phyloP scores from a whole-genome alignment of 495 filamentous ascomycete species.

The Lentithecium fluviatile region DNA sequence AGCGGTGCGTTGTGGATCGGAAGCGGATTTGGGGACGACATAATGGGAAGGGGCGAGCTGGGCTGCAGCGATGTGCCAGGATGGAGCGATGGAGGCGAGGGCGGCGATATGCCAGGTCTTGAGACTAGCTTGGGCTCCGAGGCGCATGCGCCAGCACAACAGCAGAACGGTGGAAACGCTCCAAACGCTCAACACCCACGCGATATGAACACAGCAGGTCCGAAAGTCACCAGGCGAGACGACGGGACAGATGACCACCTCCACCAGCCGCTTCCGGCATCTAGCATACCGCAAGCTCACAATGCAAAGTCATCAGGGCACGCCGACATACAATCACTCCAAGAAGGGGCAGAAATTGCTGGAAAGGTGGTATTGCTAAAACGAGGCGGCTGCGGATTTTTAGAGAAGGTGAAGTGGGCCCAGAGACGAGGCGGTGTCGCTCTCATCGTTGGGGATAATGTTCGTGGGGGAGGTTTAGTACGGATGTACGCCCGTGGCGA shows the following conservation, averaged over 20 bases:
- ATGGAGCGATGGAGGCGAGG: conserved; percentile 57
- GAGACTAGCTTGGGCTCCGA: conserved; percentile 10
- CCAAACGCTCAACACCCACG: conserved; percentile 2
- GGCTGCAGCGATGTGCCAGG: conserved; percentile 97
- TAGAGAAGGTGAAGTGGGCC: conserved; percentile 96
- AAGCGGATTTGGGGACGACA: conserved; percentile 80
- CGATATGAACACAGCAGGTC: neutral
- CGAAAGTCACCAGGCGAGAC: conserved; percentile 41
- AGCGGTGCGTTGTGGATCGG: conserved; percentile 88
- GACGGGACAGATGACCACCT: conserved; percentile 94
- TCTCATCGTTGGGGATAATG: conserved; percentile 92
- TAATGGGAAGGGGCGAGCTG: conserved; percentile 69
- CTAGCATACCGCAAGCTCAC: conserved; percentile 43
- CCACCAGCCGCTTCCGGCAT: conserved; percentile 62
- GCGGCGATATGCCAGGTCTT: neutral
- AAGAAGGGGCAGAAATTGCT: conserved; percentile 90
- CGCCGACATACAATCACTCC: conserved; percentile 91
- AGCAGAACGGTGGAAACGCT: neutral
- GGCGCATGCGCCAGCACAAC: neutral
- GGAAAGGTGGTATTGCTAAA: conserved; percentile 89
- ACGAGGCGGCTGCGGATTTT: conserved; percentile 90
- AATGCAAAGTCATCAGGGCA: conserved; percentile 55
- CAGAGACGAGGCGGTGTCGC: conserved; percentile 85
- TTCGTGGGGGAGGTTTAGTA: conserved; percentile 76
- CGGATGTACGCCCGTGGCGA: conserved; percentile 97